Evolutionary conservation across 768 basidiomycete species (phyloP), one percentile per base, ranked within the genome.

Genomic region (Lactarius psammicola): DNA sequence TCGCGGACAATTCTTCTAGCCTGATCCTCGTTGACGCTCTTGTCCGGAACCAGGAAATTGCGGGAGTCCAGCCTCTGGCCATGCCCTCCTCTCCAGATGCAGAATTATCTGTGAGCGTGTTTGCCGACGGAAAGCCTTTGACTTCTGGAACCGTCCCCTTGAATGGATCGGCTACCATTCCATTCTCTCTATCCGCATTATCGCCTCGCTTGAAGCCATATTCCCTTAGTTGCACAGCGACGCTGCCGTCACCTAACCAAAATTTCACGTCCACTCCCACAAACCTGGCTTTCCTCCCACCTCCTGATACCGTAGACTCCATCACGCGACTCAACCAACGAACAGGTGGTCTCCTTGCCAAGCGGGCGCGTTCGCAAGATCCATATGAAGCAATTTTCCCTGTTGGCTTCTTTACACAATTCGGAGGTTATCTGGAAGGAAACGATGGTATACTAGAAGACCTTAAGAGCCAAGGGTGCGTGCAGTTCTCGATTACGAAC

Each of bases 321-420:
- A 79, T 82, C 31, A 82, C 82, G 1, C 83, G 83, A 72, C 77
- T 80, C 18, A 83, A 85, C 66, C 60, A 78, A 68, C 76, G 80
- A 30, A 81, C 80, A 0, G 82, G 82, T 1, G 76, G 78, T 10
- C 67, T 83, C 49, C 74, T 82, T 70, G 76, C 74, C 2, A 79
- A 79, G 59, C 76, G 75, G 63, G 74, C 56, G 38, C 69, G 70
- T 7, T 62, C 57, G 11, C 65, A 56, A 1, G 74, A 70, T 10
- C 42, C 57, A 2, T 76, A 75, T 64, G 71, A 78, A 66, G 75
- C 81, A 0, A 74, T 87, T 15, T 74, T 92, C 64, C 89, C 92
- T 0, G 81, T 90, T 55, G 90, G 90, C 0, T 93, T 89, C 74
- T 92, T 90, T 70, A 85, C 89, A 0, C 74, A 79, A 4, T 87